These are phyloP conservation scores for Eimeria maxima DNA, from an alignment of 169 alveolate species.

Conservation along the genomic window DNA sequence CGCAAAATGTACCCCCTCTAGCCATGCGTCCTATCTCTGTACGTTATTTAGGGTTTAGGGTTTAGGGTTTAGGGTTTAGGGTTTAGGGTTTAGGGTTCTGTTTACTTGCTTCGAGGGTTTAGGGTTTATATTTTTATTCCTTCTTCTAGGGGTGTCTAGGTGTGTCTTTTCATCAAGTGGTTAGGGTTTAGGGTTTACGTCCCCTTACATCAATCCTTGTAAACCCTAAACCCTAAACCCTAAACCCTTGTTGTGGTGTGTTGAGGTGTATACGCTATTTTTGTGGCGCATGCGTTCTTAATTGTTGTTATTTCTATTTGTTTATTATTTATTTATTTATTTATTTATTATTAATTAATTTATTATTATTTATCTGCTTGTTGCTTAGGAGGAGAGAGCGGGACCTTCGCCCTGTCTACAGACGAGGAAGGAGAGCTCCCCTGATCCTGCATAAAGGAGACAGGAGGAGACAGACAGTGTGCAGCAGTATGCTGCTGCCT, in stretches of 20 bases:
- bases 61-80: constrained; percentile 2
- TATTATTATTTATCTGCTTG: too few relatives aligned
- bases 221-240: background rate
- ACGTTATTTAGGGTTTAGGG: background rate
- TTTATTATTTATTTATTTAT: too few relatives aligned
- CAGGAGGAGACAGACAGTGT: background rate
- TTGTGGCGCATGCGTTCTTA: background rate
- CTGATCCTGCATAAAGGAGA: constrained; percentile 11
- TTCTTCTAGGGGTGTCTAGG: background rate
- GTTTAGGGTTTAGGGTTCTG: background rate
- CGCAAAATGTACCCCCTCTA: background rate
- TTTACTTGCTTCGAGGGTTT: background rate
- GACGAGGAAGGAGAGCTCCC: constrained; percentile 5
- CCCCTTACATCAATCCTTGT: background rate
- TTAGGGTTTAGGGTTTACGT: background rate
- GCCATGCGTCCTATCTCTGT: constrained; percentile 53
- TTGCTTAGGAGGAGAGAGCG: constrained; percentile 15
- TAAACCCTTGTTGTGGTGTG: background rate
- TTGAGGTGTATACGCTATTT: background rate
- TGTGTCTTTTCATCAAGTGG: background rate
- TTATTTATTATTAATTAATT: too few relatives aligned
- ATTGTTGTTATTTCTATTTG: too few relatives aligned
- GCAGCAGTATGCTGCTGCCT: too few relatives aligned
- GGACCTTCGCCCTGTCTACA: background rate
- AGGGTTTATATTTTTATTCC: background rate